Percentiles rank a stretch among this genome's conserved stretches.
Conservation (phyloP, 148 eudicot genomes). For the Bassia scoparia region DNA sequence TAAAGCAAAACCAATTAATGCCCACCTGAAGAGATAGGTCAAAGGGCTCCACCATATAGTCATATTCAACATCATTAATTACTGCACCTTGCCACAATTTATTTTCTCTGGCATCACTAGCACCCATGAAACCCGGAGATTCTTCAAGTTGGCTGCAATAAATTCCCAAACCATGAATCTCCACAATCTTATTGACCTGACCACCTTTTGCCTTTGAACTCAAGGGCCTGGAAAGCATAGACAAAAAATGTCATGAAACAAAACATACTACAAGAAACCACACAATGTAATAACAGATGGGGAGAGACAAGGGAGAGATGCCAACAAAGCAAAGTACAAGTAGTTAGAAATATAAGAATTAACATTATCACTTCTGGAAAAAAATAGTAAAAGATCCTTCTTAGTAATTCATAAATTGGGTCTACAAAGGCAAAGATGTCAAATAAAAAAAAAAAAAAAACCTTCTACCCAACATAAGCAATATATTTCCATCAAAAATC, state of each 20-base stretch:
- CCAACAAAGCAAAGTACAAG: too few relatives aligned
- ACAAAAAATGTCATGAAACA: not conserved
- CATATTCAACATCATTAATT: slow-evolving; percentile 34
- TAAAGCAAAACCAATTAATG: not conserved
- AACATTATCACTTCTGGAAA: too few relatives aligned
- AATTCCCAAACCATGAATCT: slow-evolving; percentile 70
- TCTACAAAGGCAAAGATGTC: not conserved
- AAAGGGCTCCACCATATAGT: slow-evolving; percentile 60
- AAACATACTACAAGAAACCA: too few relatives aligned
- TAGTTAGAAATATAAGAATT: too few relatives aligned
- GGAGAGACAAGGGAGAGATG: not conserved
- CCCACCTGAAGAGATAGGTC: slow-evolving; percentile 75
- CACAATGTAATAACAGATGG: too few relatives aligned
- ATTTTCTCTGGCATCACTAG: slow-evolving; percentile 26
- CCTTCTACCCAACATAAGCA: not conserved
- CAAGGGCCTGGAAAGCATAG: slow-evolving; percentile 35
- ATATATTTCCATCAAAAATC: not conserved
- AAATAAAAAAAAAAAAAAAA: not conserved
- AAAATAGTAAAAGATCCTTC: too few relatives aligned
- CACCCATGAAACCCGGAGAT: slow-evolving; percentile 34
- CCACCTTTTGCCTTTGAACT: slow-evolving; percentile 53
- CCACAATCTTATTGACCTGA: slow-evolving; percentile 75
- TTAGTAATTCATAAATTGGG: too few relatives aligned
- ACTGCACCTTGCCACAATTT: slow-evolving; percentile 28
- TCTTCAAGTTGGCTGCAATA: slow-evolving; percentile 51